phyloP scores from a whole-genome alignment of 2,329 filamentous ascomycete species.

The Pezizomycotina sp. region DNA sequence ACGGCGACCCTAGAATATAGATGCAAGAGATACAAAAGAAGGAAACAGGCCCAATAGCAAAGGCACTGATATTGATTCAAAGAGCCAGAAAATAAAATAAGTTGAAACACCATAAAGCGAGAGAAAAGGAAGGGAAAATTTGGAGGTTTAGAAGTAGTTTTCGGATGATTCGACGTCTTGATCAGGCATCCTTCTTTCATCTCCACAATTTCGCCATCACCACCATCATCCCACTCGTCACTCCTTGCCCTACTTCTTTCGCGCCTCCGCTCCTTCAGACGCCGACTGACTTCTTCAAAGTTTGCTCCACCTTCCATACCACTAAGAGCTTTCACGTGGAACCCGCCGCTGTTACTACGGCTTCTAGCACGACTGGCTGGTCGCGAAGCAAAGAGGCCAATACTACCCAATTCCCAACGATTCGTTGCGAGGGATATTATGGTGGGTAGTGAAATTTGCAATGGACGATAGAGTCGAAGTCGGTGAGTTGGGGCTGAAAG shows the following conservation, averaged over 20 bases:
- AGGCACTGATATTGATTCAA: conserved; percentile 4
- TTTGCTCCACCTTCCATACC: conserved; percentile 20
- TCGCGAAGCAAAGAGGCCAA: conserved; percentile 84
- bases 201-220: conserved; percentile 25
- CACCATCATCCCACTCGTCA: conserved; percentile 24
- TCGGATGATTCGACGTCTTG: too few species aligned
- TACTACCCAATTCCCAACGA: conserved; percentile 75
- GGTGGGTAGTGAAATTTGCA: conserved; percentile 31
- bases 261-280: conserved; percentile 38
- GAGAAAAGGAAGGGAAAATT: conserved; percentile 11
- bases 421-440: conserved; percentile 65
- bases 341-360: conserved; percentile 48
- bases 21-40: conserved; percentile 21
- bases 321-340: conserved; percentile 48
- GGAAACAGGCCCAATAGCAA: conserved; percentile 12
- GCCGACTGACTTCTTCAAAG: conserved; percentile 27
- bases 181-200: neutral
- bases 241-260: conserved; percentile 29
- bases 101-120: conserved; percentile 4
- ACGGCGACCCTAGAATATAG: conserved; percentile 4
- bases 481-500: conserved; percentile 7
- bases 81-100: conserved; percentile 10
- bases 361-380: conserved; percentile 53
- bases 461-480: conserved; percentile 25
- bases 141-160: conserved; percentile 11